Percentiles rank a stretch among this genome's conserved stretches.
Evolutionary conservation across 306 rosid species (phyloP).

Genomic region (Neltuma alba): DNA sequence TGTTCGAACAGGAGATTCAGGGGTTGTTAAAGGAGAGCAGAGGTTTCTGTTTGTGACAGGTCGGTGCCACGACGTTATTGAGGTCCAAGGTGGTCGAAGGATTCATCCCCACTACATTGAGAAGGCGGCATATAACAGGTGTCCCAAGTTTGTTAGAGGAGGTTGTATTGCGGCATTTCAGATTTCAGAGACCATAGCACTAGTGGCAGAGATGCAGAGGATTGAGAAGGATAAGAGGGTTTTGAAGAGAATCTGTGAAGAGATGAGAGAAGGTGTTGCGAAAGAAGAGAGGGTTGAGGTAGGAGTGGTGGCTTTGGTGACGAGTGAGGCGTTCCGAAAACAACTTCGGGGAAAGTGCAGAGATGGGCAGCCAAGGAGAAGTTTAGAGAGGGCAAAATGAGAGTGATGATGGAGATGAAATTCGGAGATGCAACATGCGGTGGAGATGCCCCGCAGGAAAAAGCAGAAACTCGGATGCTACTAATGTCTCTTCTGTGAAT

Average conservation of each 20-base stretch:
- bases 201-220: conserved; percentile 74
- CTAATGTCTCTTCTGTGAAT: conserved; percentile 48
- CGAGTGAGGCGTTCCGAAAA: conserved; percentile 67
- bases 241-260: conserved; percentile 52
- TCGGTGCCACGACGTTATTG: conserved; percentile 57
- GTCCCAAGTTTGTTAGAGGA: conserved; percentile 53
- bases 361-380: conserved; percentile 64
- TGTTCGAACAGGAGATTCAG: conserved; percentile 76
- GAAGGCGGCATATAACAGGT: conserved; percentile 52
- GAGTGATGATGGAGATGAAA: conserved; percentile 52
- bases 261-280: conserved; percentile 43
- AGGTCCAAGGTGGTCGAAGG: conserved; percentile 42
- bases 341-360: conserved; percentile 77
- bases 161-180: conserved; percentile 67
- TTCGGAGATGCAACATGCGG: conserved; percentile 35
- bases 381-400: conserved; percentile 55
- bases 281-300: conserved; percentile 54
- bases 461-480: conserved; percentile 31
- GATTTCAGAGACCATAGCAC: conserved; percentile 29
- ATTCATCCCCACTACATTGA: conserved; percentile 76
- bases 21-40: conserved; percentile 60
- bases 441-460: neutral
- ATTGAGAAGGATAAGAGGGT: conserved; percentile 11
- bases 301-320: conserved; percentile 68
- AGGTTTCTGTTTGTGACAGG: conserved; percentile 71